Conservation (phyloP, 352 stramenopile genomes). For the Peronospora tabacina region DNA sequence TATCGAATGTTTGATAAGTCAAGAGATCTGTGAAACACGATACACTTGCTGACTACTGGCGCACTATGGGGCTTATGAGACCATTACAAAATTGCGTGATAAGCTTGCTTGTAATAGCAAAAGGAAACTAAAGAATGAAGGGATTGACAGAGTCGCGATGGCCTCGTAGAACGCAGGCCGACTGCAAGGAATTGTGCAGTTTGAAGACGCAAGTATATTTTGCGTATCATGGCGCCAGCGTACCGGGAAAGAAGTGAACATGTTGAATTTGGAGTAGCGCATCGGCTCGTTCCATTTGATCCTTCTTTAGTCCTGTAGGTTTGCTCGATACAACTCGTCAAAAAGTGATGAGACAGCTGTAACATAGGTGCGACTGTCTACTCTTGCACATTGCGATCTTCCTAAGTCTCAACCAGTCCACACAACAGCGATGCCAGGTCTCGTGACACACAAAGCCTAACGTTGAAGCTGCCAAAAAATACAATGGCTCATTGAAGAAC, state of each 20-base stretch:
- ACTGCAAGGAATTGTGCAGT: slow-evolving; percentile 16
- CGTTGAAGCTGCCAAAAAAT: not conserved
- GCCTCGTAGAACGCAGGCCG: slow-evolving; percentile 31
- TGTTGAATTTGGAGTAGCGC: slow-evolving; percentile 32
- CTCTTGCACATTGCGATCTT: slow-evolving; percentile 41
- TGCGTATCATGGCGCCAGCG: slow-evolving; percentile 21
- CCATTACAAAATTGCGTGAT: slow-evolving; percentile 10
- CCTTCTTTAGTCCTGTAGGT: not conserved
- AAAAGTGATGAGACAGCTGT: slow-evolving; percentile 43
- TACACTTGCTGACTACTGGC: slow-evolving; percentile 18
- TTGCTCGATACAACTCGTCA: slow-evolving; percentile 35
- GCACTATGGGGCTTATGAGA: slow-evolving; percentile 3
- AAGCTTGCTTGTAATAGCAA: slow-evolving; percentile 18
- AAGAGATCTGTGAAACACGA: slow-evolving; percentile 10
- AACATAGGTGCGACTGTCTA: slow-evolving; percentile 37
- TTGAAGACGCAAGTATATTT: slow-evolving; percentile 20
- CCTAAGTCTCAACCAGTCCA: slow-evolving; percentile 31
- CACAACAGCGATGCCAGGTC: not conserved
- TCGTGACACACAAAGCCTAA: not conserved
- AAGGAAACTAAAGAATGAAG: slow-evolving; percentile 16
- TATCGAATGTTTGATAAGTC: slow-evolving; percentile 43
- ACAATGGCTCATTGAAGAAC: slow-evolving; percentile 46
- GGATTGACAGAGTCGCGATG: slow-evolving; percentile 19
- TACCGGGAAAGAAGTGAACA: slow-evolving; percentile 35
- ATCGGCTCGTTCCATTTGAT: slow-evolving; percentile 5